These are phyloP conservation scores for Neurospora sp. DNA, from an alignment of 495 filamentous ascomycete genomes.

Conservation along the genomic window DNA sequence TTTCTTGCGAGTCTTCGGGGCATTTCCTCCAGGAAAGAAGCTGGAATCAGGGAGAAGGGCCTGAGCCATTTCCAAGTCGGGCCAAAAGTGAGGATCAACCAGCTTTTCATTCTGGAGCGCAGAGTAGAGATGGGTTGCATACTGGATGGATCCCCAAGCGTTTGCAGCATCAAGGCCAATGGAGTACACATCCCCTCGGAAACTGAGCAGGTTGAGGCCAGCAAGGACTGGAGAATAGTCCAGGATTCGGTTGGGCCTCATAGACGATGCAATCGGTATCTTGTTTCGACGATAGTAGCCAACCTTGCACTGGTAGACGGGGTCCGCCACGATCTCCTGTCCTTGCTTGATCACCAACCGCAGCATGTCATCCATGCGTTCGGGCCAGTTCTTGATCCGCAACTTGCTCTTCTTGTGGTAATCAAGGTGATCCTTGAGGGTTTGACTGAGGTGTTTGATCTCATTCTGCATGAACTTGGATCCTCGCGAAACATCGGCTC, in stretches of 20 bases:
- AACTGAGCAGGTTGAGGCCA: conserved; percentile 24
- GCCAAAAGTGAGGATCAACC: conserved; percentile 12
- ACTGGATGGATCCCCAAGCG: conserved; percentile 28
- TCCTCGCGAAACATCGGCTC: conserved; percentile 2
- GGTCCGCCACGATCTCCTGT: conserved; percentile 13
- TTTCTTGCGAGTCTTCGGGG: conserved; percentile 14
- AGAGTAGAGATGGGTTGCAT: conserved; percentile 28
- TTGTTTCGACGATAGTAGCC: not conserved
- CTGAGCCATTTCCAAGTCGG: conserved; percentile 25
- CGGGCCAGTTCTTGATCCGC: conserved; percentile 22
- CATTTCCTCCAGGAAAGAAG: conserved; percentile 22
- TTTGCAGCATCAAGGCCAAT: conserved; percentile 20
- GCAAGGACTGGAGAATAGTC: conserved; percentile 19
- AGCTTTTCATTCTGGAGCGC: conserved; percentile 21
- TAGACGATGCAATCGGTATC: not conserved
- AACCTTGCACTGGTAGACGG: not conserved
- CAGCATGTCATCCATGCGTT: conserved; percentile 17
- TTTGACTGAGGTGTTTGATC: conserved; percentile 10
- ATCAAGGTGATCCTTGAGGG: conserved; percentile 20
- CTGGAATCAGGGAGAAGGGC: conserved; percentile 11
- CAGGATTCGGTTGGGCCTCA: conserved; percentile 19
- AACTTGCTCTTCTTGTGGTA: conserved; percentile 24
- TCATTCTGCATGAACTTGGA: conserved; percentile 10
- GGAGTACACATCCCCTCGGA: conserved; percentile 16
- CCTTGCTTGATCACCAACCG: conserved; percentile 9